Percentiles rank a stretch among this genome's conserved stretches.
These are phyloP conservation scores for Eudorina sp. DNA, from an alignment of 139 green algal species.

Conservation along the genomic window DNA sequence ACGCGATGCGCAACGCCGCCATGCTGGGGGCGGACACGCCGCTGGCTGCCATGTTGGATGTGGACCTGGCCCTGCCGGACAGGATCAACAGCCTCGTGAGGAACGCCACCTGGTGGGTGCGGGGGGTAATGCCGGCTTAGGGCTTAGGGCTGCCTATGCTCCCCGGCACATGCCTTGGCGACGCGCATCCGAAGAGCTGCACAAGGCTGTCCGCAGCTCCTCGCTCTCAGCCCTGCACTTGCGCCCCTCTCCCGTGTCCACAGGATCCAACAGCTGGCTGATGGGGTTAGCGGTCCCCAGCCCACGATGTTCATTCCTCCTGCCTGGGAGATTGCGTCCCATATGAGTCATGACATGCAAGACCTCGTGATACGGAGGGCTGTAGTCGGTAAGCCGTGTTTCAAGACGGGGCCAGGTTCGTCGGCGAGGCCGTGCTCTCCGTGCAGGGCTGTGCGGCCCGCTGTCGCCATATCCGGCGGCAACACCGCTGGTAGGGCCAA, in stretches of 20 bases:
- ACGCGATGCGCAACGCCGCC: neutral
- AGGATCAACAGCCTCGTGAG: neutral
- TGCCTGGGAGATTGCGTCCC: neutral
- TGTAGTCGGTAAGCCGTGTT: neutral
- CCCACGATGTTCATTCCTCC: neutral
- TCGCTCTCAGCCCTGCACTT: no score
- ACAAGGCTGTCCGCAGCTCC: no score
- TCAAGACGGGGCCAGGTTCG: no score
- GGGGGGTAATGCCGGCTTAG: no score
- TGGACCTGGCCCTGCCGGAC: neutral
- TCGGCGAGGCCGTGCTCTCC: no score
- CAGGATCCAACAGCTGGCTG: neutral
- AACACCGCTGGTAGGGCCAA: no score
- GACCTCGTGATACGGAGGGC: neutral
- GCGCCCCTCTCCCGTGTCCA: no score
- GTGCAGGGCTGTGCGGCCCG: no score
- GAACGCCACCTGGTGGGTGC: neutral
- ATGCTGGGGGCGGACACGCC: neutral
- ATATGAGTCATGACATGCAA: neutral
- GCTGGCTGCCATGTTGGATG: neutral
- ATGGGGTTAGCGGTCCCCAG: neutral
- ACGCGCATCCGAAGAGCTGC: no score
- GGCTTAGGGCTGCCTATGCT: no score
- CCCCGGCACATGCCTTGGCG: no score
- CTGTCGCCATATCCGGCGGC: no score